These are phyloP conservation scores for Amaranthus tricolor DNA, from an alignment of 179 eudicot genomes.

Conservation along the genomic window DNA sequence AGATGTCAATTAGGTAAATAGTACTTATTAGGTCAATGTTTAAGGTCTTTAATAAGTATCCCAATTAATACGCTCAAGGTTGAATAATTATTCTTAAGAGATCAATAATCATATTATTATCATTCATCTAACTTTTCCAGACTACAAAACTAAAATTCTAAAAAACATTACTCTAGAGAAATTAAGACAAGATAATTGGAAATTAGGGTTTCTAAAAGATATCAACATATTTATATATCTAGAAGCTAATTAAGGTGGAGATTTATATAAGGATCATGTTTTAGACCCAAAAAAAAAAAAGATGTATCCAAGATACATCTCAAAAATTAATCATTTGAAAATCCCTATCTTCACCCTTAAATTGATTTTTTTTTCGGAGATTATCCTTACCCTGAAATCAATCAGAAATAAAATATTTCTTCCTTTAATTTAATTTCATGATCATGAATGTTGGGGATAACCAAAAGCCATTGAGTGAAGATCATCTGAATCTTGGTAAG, in stretches of 20 bases:
- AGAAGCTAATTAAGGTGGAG: slow-evolving; percentile 16
- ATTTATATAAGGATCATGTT: slow-evolving; percentile 19
- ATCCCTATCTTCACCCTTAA: background rate
- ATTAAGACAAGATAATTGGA: slow-evolving; percentile 12
- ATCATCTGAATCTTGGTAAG: slow-evolving; percentile 52
- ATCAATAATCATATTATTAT: slow-evolving; percentile 8
- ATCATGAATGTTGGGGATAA: slow-evolving; percentile 45
- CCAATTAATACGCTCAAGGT: background rate
- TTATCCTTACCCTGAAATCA: background rate
- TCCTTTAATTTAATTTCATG: background rate
- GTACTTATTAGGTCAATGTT: background rate
- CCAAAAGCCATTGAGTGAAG: slow-evolving; percentile 71
- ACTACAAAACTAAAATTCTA: slow-evolving; percentile 8
- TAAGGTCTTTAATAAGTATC: slow-evolving; percentile 15
- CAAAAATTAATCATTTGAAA: slow-evolving; percentile 10
- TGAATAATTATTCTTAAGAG: background rate
- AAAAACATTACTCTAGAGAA: slow-evolving; percentile 11
- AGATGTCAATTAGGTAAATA: background rate
- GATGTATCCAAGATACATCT: slow-evolving; percentile 24
- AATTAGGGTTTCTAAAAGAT: slow-evolving; percentile 36
- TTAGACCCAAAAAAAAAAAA: slow-evolving; percentile 8
- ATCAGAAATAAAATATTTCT: background rate
- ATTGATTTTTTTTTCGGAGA: background rate
- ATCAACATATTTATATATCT: slow-evolving; percentile 25
- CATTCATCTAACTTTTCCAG: slow-evolving; percentile 5